These are phyloP conservation scores for Suhomyces taliae DNA, from an alignment of 1,139 yeast genomes.

Conservation along the genomic window DNA sequence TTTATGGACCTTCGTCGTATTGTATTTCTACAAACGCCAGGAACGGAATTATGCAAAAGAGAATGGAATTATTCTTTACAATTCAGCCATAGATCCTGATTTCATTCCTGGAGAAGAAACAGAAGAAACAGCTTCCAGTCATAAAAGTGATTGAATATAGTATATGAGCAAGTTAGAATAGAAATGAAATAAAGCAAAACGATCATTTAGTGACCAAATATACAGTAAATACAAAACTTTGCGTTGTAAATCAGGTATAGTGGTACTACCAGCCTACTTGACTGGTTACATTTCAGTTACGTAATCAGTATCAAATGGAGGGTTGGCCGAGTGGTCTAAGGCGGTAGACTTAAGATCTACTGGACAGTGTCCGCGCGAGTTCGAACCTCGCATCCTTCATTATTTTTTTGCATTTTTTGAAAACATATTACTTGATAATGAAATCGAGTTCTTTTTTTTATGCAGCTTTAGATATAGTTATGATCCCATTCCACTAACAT, in stretches of 20 bases:
- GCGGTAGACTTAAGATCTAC: constrained; percentile 54
- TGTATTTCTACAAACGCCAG: constrained; percentile 56
- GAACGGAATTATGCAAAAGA: constrained; percentile 51
- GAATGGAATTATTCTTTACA: constrained; percentile 31
- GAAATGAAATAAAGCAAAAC: no score
- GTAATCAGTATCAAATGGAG: constrained; percentile 25
- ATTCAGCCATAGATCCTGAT: constrained; percentile 8
- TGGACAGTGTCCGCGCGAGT: constrained; percentile 74
- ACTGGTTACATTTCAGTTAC: no score
- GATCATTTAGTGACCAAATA: no score
- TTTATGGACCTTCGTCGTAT: constrained; percentile 53
- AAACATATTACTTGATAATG: no score
- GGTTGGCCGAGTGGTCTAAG: constrained; percentile 56
- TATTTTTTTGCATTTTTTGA: constrained; percentile 31
- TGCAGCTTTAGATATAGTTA: no score
- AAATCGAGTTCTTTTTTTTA: no score
- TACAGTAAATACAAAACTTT: no score
- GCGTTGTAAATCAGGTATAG: no score
- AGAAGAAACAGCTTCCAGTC: neutral
- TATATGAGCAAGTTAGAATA: no score
- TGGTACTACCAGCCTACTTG: no score
- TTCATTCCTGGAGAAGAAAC: constrained; percentile 2
- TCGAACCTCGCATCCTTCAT: constrained; percentile 85
- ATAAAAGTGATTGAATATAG: no score
- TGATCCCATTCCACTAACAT: no score